A percentile compares a stretch with the other conserved stretches of the same genome.
These are phyloP conservation scores for Leccinum griseonigrum DNA, from an alignment of 1,284 basidiomycete genomes.

Conservation along the genomic window DNA sequence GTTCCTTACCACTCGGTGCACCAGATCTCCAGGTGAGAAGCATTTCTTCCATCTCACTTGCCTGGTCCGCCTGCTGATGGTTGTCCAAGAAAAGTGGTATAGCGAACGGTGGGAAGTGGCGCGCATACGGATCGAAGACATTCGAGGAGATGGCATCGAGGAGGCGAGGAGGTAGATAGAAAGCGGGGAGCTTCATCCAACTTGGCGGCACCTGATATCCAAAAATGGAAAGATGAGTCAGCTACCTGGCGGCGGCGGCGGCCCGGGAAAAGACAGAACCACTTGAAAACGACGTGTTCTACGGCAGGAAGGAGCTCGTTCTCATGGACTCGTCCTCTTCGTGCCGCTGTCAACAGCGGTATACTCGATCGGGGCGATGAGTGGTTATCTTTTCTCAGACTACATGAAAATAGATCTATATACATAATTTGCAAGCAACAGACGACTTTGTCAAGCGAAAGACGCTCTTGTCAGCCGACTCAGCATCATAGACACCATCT, in stretches of 20 bases:
- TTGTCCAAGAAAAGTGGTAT: conserved; percentile 80
- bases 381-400: conserved; percentile 41
- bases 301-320: conserved; percentile 19
- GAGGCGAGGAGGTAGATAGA: conserved; percentile 60
- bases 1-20: conserved; percentile 72
- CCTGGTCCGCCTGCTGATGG: conserved; percentile 80
- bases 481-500: conserved; percentile 23
- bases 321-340: conserved; percentile 33
- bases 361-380: conserved; percentile 30
- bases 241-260: conserved; percentile 37
- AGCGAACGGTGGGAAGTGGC: conserved; percentile 74
- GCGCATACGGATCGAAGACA: conserved; percentile 86
- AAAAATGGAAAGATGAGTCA: conserved; percentile 57
- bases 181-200: conserved; percentile 88
- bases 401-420: conserved; percentile 35
- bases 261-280: too few species aligned
- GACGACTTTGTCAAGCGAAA: conserved; percentile 22
- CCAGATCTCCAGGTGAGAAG: conserved; percentile 89
- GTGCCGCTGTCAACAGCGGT: conserved; percentile 33
- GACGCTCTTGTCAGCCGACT: conserved; percentile 10
- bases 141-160: conserved; percentile 97
- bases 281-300: conserved; percentile 17
- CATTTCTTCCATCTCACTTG: conserved; percentile 96
- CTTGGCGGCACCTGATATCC: conserved; percentile 70
- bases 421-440: conserved; percentile 36